Percentiles rank a stretch among this genome's conserved stretches.
phyloP scores from a whole-genome alignment of 208 protist species.

The Acanthamoeba sp. region DNA sequence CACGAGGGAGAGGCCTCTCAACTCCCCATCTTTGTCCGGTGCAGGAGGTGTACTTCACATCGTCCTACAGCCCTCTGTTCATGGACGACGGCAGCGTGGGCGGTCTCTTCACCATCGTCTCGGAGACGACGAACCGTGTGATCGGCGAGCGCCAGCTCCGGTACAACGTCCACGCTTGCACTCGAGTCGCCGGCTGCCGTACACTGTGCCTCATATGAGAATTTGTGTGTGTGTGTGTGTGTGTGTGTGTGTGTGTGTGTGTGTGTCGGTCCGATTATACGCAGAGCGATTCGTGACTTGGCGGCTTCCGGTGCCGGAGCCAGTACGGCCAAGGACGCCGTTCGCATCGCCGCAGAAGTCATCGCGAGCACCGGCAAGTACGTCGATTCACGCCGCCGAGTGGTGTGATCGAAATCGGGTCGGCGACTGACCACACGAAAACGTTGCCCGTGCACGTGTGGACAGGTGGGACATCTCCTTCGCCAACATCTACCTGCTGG shows the following conservation, averaged over 20 bases:
- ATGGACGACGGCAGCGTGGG: slow-evolving; percentile 61
- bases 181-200: too few species aligned
- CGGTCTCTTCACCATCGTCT: slow-evolving; percentile 46
- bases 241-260: background rate
- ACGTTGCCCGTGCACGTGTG: background rate
- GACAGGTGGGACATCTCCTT: slow-evolving; percentile 65
- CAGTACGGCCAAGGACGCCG: slow-evolving; percentile 8
- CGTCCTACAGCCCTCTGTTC: slow-evolving; percentile 66
- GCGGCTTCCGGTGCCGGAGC: slow-evolving; percentile 22
- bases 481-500: slow-evolving; percentile 56
- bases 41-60: slow-evolving; percentile 57
- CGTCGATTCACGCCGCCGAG: background rate
- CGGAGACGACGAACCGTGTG: slow-evolving; percentile 52
- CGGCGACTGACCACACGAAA: too few species aligned
- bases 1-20: background rate
- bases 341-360: slow-evolving; percentile 1
- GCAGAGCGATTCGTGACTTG: slow-evolving; percentile 47
- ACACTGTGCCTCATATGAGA: too few species aligned
- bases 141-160: slow-evolving; percentile 36
- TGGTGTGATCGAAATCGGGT: too few species aligned
- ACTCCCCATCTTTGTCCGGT: background rate
- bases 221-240: too few species aligned
- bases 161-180: too few species aligned
- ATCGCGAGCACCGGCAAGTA: slow-evolving; percentile 33
- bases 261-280: background rate